Conservation (phyloP, 768 basidiomycete species). For the Plicaturopsis crispa region DNA sequence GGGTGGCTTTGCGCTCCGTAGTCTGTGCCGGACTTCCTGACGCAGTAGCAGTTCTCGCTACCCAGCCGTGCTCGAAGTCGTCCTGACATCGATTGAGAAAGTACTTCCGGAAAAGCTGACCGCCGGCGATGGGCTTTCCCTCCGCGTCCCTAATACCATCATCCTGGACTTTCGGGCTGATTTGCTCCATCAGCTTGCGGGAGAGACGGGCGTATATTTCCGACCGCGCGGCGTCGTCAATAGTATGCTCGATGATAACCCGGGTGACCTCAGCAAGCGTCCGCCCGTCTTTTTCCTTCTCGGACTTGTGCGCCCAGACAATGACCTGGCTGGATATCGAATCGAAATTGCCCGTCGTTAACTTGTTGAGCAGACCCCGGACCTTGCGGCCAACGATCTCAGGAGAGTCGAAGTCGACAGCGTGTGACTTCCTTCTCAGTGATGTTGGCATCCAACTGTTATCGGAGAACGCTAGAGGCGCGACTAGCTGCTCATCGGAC, state of each 20-base stretch:
- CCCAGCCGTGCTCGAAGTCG: slow-evolving; percentile 47
- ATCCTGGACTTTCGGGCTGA: slow-evolving; percentile 35
- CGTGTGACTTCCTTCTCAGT: slow-evolving; percentile 18
- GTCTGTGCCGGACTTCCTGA: slow-evolving; percentile 45
- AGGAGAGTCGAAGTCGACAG: slow-evolving; percentile 31
- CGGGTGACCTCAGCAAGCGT: slow-evolving; percentile 43
- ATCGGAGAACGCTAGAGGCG: slow-evolving; percentile 37
- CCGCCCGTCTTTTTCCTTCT: slow-evolving; percentile 50
- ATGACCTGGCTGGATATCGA: slow-evolving; percentile 57
- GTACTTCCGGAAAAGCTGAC: slow-evolving; percentile 46
- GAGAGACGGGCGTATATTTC: slow-evolving; percentile 46
- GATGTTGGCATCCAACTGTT: slow-evolving; percentile 41
- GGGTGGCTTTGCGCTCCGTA: slow-evolving; percentile 42
- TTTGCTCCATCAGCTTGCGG: slow-evolving; percentile 33
- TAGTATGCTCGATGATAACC: slow-evolving; percentile 48
- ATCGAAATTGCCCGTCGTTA: slow-evolving; percentile 57
- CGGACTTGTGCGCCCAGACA: slow-evolving; percentile 52
- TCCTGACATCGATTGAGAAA: slow-evolving; percentile 47
- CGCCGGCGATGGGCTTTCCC: slow-evolving; percentile 35
- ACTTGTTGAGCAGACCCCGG: slow-evolving; percentile 55
- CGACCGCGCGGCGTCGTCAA: slow-evolving; percentile 46
- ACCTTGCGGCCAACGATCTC: slow-evolving; percentile 56
- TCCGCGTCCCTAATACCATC: slow-evolving; percentile 28
- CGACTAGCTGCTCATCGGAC: slow-evolving; percentile 37
- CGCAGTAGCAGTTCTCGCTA: slow-evolving; percentile 32